Evolutionary conservation across 139 green algal species (phyloP).

Genomic region (Axilococcus clingmanii): DNA sequence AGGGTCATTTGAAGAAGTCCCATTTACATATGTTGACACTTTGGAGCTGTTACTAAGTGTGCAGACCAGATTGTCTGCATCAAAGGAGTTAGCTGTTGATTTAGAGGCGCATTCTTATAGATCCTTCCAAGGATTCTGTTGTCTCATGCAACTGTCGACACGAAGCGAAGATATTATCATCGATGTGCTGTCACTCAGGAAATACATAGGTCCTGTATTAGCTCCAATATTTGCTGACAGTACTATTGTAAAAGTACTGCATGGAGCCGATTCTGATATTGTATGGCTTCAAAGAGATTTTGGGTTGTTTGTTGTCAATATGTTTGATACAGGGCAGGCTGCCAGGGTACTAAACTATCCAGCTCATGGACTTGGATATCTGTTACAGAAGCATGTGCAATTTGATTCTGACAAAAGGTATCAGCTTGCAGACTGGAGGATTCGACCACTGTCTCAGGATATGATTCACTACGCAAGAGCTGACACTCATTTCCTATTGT

Average conservation of each 20-base stretch:
- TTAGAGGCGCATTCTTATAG: slow-evolving; percentile 81
- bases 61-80: slow-evolving; percentile 22
- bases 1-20: slow-evolving; percentile 8
- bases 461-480: slow-evolving; percentile 78
- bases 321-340: slow-evolving; percentile 93
- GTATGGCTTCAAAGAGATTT: slow-evolving; percentile 86
- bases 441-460: slow-evolving; percentile 61
- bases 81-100: slow-evolving; percentile 69
- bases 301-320: slow-evolving; percentile 83
- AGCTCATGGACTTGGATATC: slow-evolving; percentile 49
- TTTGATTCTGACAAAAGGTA: slow-evolving; percentile 58
- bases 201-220: slow-evolving; percentile 35
- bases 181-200: slow-evolving; percentile 64
- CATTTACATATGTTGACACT: slow-evolving; percentile 22
- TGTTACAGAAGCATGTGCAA: slow-evolving; percentile 67
- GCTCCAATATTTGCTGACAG: slow-evolving; percentile 57
- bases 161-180: slow-evolving; percentile 75
- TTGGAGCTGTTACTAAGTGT: slow-evolving; percentile 7
- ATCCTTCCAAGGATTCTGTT: slow-evolving; percentile 78
- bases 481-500: slow-evolving; percentile 92
- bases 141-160: slow-evolving; percentile 87
- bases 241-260: slow-evolving; percentile 76
- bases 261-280: slow-evolving; percentile 81
- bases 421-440: slow-evolving; percentile 92
- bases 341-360: slow-evolving; percentile 19